These are phyloP conservation scores for Xylaria longipes DNA, from an alignment of 495 filamentous ascomycete genomes.

Conservation along the genomic window DNA sequence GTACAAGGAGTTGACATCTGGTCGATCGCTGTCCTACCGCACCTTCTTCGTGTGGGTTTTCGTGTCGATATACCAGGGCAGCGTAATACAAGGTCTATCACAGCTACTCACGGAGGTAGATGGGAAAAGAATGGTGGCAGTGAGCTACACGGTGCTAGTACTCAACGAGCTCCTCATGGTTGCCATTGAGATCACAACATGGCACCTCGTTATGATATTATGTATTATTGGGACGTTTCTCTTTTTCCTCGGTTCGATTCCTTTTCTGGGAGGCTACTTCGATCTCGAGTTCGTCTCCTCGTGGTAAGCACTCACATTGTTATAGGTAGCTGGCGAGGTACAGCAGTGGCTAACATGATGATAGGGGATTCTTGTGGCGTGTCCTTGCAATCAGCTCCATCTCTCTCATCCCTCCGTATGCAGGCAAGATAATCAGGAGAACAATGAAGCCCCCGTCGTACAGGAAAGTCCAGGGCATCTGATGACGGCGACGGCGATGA, in stretches of 20 bases:
- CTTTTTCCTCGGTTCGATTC: constrained; percentile 80
- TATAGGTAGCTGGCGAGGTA: background rate
- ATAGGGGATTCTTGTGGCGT: constrained; percentile 85
- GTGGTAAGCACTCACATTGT: constrained; percentile 47
- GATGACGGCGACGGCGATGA: constrained; percentile 16
- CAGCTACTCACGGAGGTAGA: constrained; percentile 83
- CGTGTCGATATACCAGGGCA: constrained; percentile 92
- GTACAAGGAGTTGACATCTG: constrained; percentile 91
- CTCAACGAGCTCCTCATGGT: constrained; percentile 98
- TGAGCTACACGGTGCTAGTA: constrained; percentile 90
- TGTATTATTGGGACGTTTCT: constrained; percentile 79
- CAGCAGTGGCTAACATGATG: constrained; percentile 28
- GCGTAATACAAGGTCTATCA: constrained; percentile 89
- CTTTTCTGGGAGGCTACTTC: constrained; percentile 89
- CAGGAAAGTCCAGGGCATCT: constrained; percentile 84
- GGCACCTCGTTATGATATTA: constrained; percentile 94
- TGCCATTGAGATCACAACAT: constrained; percentile 92
- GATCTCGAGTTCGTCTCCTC: constrained; percentile 81
- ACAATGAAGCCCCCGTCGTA: constrained; percentile 92
- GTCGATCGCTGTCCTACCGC: constrained; percentile 82
- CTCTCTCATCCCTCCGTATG: constrained; percentile 84
- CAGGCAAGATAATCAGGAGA: constrained; percentile 79
- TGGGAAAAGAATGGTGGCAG: constrained; percentile 77
- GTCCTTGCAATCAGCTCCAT: constrained; percentile 79
- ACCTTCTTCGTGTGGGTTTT: constrained; percentile 98